Percentiles rank a stretch among this genome's conserved stretches.
These are phyloP conservation scores for Saussurea involucrata DNA, from an alignment of 129 eudicot genomes.

Conservation along the genomic window DNA sequence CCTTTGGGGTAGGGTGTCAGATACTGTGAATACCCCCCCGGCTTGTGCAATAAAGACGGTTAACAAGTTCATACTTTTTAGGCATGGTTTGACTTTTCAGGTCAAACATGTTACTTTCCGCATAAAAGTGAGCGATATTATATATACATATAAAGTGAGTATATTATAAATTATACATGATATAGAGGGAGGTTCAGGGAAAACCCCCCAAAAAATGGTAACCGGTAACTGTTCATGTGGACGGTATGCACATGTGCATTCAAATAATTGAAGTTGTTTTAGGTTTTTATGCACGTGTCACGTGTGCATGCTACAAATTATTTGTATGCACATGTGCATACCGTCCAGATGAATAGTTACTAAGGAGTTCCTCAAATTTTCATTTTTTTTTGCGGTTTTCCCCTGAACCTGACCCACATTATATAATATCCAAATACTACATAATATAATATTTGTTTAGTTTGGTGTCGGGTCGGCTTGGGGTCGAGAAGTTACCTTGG, in stretches of 20 bases:
- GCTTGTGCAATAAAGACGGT: neutral
- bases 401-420: neutral
- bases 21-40: neutral
- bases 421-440: conserved; percentile 1
- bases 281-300: too few relatives aligned
- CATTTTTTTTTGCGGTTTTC: too few relatives aligned
- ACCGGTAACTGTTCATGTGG: too few relatives aligned
- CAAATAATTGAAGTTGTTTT: too few relatives aligned
- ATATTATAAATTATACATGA: neutral
- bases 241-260: too few relatives aligned
- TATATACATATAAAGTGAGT: neutral
- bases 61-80: neutral
- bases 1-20: neutral
- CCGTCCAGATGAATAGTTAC: too few relatives aligned
- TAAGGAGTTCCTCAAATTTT: too few relatives aligned
- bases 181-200: too few relatives aligned
- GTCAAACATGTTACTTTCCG: conserved; percentile 5
- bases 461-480: neutral
- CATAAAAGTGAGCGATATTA: neutral
- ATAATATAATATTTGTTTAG: too few relatives aligned
- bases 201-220: too few relatives aligned
- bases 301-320: too few relatives aligned
- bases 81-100: conserved; percentile 9
- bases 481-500: conserved; percentile 40
- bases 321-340: too few relatives aligned